Base-by-base conservation (phyloP, 108 stramenopile genomes). In the Skeletonema menzelii region DNA sequence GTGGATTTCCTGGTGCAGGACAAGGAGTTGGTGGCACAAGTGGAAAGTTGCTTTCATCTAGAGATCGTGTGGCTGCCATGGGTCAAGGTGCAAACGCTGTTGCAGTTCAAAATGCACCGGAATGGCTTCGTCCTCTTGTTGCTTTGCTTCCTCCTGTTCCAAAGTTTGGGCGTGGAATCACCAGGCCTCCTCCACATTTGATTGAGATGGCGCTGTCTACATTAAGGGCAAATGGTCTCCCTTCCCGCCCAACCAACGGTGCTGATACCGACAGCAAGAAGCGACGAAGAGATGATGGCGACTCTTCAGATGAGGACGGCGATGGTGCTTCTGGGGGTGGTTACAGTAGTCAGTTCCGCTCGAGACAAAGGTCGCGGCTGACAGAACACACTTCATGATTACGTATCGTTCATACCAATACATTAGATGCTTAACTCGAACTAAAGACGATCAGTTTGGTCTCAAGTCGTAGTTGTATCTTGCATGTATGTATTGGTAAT, bases 151-250 rank as follows among this genome's bases (percentile, higher is more conserved):
- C 91, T 26, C 87, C 90, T 37, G 72, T 81, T 35, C 75, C 79
- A 20, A 84, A 85, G 5, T 76, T 84, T 64, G 88, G 94, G n/a
- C 72, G 79, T 24, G 85, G 90, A 17, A 72, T 89, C 27, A 68
- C 87, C 27, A 94, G 90, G 60, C 88, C 94, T 24, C 91, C 94
- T 42, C 91, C 90, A 1, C 94, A 95, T 66, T 46, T 92, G 62
- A 84, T 86, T 28, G 94, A 92, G 77, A 84, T 88, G 76, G 87
- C 94, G 28, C 65, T 95, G 59, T 66, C 84, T 22, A 63, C 88
- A 14, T 75, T 95, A 60, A 76, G 84, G 49, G 82, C 70, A 44
- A 88, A 86, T 72, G 56, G 67, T 10, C 76, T 95, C 11, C 94
- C 94, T 19, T 55, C 87, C 49, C 84, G 91, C 65, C 94, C 94